These are phyloP conservation scores for Alectoria sarmentosa DNA, from an alignment of 495 filamentous ascomycete species.

Conservation along the genomic window DNA sequence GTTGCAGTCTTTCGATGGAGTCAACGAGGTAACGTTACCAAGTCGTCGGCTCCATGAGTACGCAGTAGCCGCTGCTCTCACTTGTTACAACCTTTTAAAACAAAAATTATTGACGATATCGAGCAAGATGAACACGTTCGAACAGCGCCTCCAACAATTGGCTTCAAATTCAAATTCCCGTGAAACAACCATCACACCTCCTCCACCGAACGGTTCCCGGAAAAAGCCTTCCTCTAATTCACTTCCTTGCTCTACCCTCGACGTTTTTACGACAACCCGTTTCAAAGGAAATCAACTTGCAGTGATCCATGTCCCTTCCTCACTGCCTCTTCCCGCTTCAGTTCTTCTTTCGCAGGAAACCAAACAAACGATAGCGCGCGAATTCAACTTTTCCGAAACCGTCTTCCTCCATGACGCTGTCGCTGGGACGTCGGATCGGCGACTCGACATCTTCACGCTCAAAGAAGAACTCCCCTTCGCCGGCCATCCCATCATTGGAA, in stretches of 20 bases:
- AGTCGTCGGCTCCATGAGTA: background rate
- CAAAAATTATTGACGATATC: no score
- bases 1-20: background rate
- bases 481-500: conserved; percentile 65
- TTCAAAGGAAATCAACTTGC: conserved; percentile 64
- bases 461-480: conserved; percentile 58
- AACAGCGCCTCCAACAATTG: conserved; percentile 12
- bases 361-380: conserved; percentile 60
- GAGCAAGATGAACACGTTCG: conserved; percentile 10
- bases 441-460: conserved; percentile 58
- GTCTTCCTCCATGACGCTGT: conserved; percentile 59
- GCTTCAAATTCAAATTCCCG: background rate
- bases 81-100: background rate
- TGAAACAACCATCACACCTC: background rate
- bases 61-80: background rate
- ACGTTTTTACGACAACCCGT: conserved; percentile 55
- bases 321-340: conserved; percentile 10
- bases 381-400: conserved; percentile 84
- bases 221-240: background rate
- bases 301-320: conserved; percentile 46
- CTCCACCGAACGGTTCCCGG: background rate
- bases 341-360: conserved; percentile 39
- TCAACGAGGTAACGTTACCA: background rate
- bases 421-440: conserved; percentile 1
- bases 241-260: conserved; percentile 42